These are phyloP conservation scores for Capsicum pubescens DNA, from an alignment of 257 asterid genomes.

Conservation along the genomic window DNA sequence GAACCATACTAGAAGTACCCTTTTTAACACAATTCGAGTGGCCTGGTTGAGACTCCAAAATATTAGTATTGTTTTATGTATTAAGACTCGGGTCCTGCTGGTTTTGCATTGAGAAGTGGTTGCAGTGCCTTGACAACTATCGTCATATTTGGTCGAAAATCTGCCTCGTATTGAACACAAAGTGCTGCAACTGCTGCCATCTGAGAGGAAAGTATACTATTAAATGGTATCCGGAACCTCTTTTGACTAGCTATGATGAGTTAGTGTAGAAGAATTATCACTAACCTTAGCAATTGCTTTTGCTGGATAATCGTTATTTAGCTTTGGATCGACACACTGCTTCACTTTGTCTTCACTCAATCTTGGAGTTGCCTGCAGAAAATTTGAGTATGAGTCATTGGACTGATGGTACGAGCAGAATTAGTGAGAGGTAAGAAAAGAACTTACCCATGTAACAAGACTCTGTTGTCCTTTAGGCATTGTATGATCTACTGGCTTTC, in stretches of 20 bases:
- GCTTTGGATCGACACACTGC: conserved; percentile 19
- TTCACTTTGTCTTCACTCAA: conserved; percentile 25
- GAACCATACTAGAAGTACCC: background rate
- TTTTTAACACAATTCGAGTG: background rate
- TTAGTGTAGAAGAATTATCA: background rate
- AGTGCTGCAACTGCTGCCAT: conserved; percentile 99
- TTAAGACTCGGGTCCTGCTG: conserved; percentile 42
- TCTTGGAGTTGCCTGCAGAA: conserved; percentile 28
- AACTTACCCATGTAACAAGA: conserved; percentile 79
- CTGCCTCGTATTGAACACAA: conserved; percentile 95
- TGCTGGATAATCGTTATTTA: conserved; percentile 10
- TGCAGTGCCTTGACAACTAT: conserved; percentile 95
- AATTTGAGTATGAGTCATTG: background rate
- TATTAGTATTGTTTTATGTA: background rate
- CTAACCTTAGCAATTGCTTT: conserved; percentile 23
- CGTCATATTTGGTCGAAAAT: conserved; percentile 93
- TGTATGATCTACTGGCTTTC: conserved; percentile 93
- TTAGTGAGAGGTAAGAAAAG: background rate
- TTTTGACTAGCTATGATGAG: too few relatives aligned
- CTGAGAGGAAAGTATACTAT: conserved; percentile 39
- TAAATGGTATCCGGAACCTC: too few relatives aligned
- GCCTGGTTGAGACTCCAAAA: background rate
- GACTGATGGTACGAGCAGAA: background rate
- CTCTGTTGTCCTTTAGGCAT: conserved; percentile 97
- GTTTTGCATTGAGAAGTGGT: conserved; percentile 87